Percentiles rank a stretch among this genome's conserved stretches.
Evolutionary conservation across 2,329 filamentous ascomycete species (phyloP).

Genomic region (Epichloe aotearoae): DNA sequence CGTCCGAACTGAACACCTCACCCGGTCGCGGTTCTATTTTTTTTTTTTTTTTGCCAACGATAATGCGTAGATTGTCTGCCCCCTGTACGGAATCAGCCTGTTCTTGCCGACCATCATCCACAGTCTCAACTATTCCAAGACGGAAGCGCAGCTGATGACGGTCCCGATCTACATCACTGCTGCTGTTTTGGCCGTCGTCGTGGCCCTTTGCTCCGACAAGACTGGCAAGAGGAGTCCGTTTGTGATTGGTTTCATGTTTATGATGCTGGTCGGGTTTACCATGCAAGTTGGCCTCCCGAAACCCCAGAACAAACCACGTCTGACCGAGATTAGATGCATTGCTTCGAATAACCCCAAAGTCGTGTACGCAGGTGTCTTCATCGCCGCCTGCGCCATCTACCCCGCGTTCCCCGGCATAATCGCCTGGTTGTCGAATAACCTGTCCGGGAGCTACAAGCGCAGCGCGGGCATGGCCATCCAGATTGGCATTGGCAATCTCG

Average conservation of each 20-base stretch:
- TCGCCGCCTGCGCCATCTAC: conserved; percentile 67
- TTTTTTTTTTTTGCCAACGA: background rate
- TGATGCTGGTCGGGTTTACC: conserved; percentile 44
- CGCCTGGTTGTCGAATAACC: conserved; percentile 67
- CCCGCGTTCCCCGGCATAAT: conserved; percentile 69
- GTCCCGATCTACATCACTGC: conserved; percentile 48
- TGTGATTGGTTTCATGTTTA: conserved; percentile 36
- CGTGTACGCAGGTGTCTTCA: conserved; percentile 62
- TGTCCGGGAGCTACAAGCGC: conserved; percentile 53
- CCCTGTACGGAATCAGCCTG: conserved; percentile 42
- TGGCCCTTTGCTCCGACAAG: conserved; percentile 42
- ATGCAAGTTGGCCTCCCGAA: conserved; percentile 20
- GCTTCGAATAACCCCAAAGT: conserved; percentile 42
- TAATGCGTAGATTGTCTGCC: conserved; percentile 31
- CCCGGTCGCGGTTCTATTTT: too few relatives aligned
- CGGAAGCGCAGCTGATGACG: conserved; percentile 49
- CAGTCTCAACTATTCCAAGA: conserved; percentile 42
- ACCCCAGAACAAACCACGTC: background rate
- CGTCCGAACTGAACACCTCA: too few relatives aligned
- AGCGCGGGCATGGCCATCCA: conserved; percentile 51
- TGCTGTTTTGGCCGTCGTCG: conserved; percentile 40
- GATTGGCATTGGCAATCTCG: conserved; percentile 47
- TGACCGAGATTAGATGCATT: conserved; percentile 35
- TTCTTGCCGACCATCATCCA: conserved; percentile 53
- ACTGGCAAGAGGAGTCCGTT: conserved; percentile 41